Conservation (phyloP, 495 filamentous ascomycete species). For the Xylaria curta region DNA sequence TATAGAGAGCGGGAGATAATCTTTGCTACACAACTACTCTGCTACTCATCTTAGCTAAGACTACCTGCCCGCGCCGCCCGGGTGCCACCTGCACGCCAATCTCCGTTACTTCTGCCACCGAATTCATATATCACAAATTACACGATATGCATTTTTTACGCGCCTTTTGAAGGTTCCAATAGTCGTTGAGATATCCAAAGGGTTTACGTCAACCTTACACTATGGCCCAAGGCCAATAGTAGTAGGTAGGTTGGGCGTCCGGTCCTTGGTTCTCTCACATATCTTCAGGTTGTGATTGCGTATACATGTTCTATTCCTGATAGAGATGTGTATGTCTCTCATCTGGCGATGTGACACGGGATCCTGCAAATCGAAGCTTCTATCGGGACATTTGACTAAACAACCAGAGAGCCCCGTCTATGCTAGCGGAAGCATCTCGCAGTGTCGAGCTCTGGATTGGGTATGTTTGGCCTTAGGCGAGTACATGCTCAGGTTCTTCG, state of each 20-base stretch:
- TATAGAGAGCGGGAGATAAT: neutral
- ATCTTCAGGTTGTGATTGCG: neutral
- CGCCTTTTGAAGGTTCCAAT: neutral
- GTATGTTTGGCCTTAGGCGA: conserved; percentile 11
- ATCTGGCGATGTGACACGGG: conserved; percentile 10
- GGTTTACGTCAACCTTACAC: neutral
- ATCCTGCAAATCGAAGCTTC: conserved; percentile 2
- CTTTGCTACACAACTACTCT: neutral
- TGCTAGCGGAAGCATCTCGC: neutral
- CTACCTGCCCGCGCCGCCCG: neutral
- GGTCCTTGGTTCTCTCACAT: neutral
- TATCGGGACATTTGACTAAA: conserved; percentile 23
- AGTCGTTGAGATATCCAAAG: neutral
- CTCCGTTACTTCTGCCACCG: neutral
- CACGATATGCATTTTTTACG: neutral
- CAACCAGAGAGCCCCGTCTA: neutral
- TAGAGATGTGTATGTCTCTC: conserved; percentile 16
- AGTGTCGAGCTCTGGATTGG: conserved; percentile 6
- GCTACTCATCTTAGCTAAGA: neutral
- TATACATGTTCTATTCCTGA: neutral
- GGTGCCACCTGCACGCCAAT: neutral
- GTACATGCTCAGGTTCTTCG: conserved; percentile 13
- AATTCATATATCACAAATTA: neutral
- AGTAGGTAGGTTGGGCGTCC: neutral
- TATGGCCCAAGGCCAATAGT: neutral